These are phyloP conservation scores for Paspalum vaginatum DNA, from an alignment of 176 grass and related monocot species.

Conservation along the genomic window DNA sequence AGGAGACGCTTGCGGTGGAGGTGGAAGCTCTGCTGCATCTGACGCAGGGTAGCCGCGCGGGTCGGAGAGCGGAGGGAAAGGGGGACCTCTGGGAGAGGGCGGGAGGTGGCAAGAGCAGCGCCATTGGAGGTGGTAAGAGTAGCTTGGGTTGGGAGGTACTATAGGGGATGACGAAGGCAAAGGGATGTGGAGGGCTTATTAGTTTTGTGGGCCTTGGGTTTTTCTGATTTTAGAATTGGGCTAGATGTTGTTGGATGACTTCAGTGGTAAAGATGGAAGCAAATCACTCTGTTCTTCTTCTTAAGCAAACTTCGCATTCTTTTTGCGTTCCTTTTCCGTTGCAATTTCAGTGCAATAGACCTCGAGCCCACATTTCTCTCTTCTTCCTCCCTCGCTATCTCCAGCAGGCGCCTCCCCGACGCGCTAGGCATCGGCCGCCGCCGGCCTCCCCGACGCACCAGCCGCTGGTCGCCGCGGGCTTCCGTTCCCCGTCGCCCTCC, in stretches of 20 bases:
- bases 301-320: too few relatives aligned
- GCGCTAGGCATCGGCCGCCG: too few relatives aligned
- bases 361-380: too few relatives aligned
- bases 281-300: too few relatives aligned
- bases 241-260: not conserved
- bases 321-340: too few relatives aligned
- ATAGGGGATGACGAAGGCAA: not conserved
- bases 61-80: slow-evolving; percentile 16
- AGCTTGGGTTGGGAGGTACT: not conserved
- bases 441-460: too few relatives aligned
- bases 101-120: slow-evolving; percentile 37
- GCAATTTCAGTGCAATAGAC: too few relatives aligned
- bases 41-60: not conserved
- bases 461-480: too few relatives aligned
- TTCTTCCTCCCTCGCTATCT: too few relatives aligned
- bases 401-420: too few relatives aligned
- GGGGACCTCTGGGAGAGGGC: slow-evolving; percentile 13
- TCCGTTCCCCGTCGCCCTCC: too few relatives aligned
- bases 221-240: not conserved
- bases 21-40: not conserved
- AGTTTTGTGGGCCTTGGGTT: slow-evolving; percentile 19
- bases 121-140: slow-evolving; percentile 32
- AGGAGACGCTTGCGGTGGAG: not conserved
- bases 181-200: slow-evolving; percentile 27
- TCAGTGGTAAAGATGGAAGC: too few relatives aligned